Evolutionary conservation across 2,329 filamentous ascomycete genomes (phyloP).

Genomic region (Parascedosporium putredinis): DNA sequence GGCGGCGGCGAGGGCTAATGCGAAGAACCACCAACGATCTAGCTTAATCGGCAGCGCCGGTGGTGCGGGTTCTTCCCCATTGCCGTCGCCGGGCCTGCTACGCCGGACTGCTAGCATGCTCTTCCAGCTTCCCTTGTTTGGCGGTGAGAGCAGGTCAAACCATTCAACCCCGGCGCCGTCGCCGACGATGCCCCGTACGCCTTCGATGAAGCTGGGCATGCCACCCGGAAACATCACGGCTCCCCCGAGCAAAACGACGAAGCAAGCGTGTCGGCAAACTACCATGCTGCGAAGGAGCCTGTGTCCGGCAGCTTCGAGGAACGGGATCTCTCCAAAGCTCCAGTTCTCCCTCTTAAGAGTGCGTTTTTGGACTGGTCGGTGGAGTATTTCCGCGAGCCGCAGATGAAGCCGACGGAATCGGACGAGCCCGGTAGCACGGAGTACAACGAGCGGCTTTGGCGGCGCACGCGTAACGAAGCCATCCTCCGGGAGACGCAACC

Average conservation of each 20-base stretch:
- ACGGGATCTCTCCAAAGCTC: conserved; percentile 46
- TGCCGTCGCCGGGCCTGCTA: conserved; percentile 46
- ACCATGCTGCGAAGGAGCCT: conserved; percentile 67
- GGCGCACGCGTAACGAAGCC: conserved; percentile 80
- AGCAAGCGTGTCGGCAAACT: conserved; percentile 53
- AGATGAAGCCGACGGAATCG: conserved; percentile 93
- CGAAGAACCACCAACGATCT: conserved; percentile 31
- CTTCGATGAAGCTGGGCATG: conserved; percentile 29
- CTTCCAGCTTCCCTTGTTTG: conserved; percentile 46
- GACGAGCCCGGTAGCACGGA: conserved; percentile 94
- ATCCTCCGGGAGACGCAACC: conserved; percentile 91
- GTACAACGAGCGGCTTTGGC: conserved; percentile 92
- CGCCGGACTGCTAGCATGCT: conserved; percentile 55
- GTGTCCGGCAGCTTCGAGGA: conserved; percentile 65
- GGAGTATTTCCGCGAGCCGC: conserved; percentile 94
- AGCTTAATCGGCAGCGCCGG: conserved; percentile 27
- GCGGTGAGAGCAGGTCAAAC: conserved; percentile 32
- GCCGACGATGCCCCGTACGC: conserved; percentile 17
- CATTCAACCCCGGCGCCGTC: conserved; percentile 20
- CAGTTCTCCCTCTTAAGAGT: conserved; percentile 66
- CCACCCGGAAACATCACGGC: conserved; percentile 31
- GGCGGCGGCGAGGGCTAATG: conserved; percentile 33
- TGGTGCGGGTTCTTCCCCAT: conserved; percentile 27
- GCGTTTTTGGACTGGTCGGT: conserved; percentile 92
- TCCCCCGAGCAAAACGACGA: conserved; percentile 70